Conservation (phyloP, 352 stramenopile species). For the Blastocystis sp. region DNA sequence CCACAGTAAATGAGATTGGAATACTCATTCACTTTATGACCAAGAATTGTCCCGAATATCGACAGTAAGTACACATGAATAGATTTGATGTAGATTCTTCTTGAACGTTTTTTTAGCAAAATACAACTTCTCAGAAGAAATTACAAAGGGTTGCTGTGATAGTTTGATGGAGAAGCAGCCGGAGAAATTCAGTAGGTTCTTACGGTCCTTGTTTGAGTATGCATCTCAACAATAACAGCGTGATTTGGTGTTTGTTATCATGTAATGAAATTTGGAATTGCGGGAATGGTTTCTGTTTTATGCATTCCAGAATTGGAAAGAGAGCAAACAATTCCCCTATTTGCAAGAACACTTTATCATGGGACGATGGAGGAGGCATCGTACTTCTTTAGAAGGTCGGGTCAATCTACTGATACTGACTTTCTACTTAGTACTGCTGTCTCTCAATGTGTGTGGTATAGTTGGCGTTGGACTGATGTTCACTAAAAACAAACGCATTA, state of each 20-base stretch:
- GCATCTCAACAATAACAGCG: background rate
- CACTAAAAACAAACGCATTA: background rate
- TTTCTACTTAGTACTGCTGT: background rate
- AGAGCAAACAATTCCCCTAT: no score
- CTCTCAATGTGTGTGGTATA: slow-evolving; percentile 20
- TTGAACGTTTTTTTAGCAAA: slow-evolving; percentile 55
- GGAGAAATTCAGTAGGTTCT: background rate
- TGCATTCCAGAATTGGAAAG: no score
- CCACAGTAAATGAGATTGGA: slow-evolving; percentile 40
- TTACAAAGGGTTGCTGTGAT: background rate
- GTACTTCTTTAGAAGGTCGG: no score
- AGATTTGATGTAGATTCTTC: slow-evolving; percentile 30
- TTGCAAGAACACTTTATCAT: no score
- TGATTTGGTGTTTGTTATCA: slow-evolving; percentile 21
- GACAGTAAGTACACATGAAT: background rate
- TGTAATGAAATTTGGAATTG: background rate
- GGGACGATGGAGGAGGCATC: no score
- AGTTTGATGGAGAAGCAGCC: background rate
- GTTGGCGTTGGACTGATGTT: slow-evolving; percentile 52
- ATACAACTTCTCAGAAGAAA: background rate
- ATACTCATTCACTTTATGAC: background rate
- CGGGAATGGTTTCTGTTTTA: no score
- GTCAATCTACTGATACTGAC: background rate
- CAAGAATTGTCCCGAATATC: slow-evolving; percentile 11
- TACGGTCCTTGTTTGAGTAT: slow-evolving; percentile 26